Evolutionary conservation across 768 basidiomycete genomes (phyloP).

Genomic region (Pulveroboletus sp.): DNA sequence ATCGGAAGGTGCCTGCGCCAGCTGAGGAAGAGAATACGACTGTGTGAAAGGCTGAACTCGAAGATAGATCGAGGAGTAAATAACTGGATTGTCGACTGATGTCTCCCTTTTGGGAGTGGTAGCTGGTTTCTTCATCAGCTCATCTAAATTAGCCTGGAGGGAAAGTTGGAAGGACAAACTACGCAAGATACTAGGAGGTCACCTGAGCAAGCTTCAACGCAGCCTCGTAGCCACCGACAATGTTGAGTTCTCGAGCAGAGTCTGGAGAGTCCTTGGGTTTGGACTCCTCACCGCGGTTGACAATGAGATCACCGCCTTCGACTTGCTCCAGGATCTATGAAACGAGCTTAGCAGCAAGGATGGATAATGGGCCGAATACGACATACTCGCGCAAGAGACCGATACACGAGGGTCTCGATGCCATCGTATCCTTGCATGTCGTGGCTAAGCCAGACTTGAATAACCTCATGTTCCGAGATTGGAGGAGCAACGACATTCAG

Average conservation of each 20-base stretch:
- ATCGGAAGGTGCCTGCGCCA: conserved; percentile 20
- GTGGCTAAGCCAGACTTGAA: conserved; percentile 92
- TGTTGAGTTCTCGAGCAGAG: conserved; percentile 63
- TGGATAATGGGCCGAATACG: neutral
- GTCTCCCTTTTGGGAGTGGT: conserved; percentile 26
- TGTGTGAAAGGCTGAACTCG: conserved; percentile 86
- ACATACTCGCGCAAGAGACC: conserved; percentile 72
- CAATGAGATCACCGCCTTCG: conserved; percentile 85
- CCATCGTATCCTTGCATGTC: conserved; percentile 98
- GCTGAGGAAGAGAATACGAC: conserved; percentile 42
- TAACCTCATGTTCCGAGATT: conserved; percentile 97
- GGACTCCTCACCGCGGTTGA: conserved; percentile 78
- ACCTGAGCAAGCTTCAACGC: conserved; percentile 86
- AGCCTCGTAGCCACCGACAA: conserved; percentile 78
- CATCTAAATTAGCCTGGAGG: conserved; percentile 68
- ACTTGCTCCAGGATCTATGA: conserved; percentile 88
- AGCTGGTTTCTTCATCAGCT: conserved; percentile 63
- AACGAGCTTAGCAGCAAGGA: conserved; percentile 3
- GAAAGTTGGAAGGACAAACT: neutral
- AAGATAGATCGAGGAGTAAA: conserved; percentile 87
- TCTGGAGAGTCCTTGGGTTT: conserved; percentile 53
- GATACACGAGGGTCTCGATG: conserved; percentile 89
- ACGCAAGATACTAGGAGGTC: conserved; percentile 11
- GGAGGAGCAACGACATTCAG: conserved; percentile 97
- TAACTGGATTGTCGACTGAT: conserved; percentile 54